Base-by-base conservation (phyloP, 2,329 filamentous ascomycete species). In the Colletotrichum noveboracense region DNA sequence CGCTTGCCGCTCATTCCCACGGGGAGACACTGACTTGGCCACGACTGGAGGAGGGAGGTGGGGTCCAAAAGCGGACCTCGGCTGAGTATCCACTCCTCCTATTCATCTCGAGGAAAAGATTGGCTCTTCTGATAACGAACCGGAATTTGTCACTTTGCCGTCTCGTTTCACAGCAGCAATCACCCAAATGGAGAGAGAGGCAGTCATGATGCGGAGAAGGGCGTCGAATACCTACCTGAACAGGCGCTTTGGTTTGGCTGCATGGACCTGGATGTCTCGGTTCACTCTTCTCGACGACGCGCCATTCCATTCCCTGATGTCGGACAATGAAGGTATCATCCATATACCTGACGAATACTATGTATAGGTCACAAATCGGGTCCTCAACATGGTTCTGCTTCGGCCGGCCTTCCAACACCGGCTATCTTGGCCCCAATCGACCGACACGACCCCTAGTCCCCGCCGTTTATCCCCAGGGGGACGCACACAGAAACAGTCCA, bases 41-140 rank as follows among this genome's bases (percentile, higher is more conserved):
- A 48, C n/a, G n/a, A 24, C 43, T 52, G 43, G 43, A 52, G 43
- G 21, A 52, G 43, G 43, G 43, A 65, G 32, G 64, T 73, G 73
- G 55, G 43, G 62, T 52, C 52, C 55, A 28, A 28, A 73, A 65
- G 34, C 21, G 73, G 70, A 75, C 69, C 70, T 73, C 73, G 73
- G 73, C 70, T 66, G 28, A 52, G 30, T 34, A 52, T 62, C 67
- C 72, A 75, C 72, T 71, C 34, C 32, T 52, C 64, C 60, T 61
- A 26, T n/a, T 64, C 73, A 64, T 68, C 62, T 75, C 64, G 34
- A 56, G 10, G 24, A n/a, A 30, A 62, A 58, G 64, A 68, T 62
- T 56, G 64, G 58, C 43, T 62, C 62, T 21, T 62, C 32, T 75
- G 64, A 67, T 72, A 48, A 67, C 61, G 32, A 74, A 52, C 21